Conservation (phyloP, 768 basidiomycete species). For the Scleroderma citrinum region DNA sequence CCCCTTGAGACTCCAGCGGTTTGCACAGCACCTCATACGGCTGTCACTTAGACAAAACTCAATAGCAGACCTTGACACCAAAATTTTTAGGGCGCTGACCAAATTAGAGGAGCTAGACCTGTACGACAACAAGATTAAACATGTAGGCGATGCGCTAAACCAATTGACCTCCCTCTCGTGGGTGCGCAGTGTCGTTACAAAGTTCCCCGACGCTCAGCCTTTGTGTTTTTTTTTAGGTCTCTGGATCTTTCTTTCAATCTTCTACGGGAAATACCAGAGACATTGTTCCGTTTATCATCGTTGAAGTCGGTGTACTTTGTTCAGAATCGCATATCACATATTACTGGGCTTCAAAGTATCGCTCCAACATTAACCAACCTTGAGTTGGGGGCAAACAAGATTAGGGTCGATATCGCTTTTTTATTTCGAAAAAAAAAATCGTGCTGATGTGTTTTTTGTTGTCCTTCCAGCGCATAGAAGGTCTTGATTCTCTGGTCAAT, state of each 20-base stretch:
- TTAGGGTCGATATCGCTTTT: slow-evolving; percentile 52
- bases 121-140: slow-evolving; percentile 93
- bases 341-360: slow-evolving; percentile 56
- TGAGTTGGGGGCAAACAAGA: slow-evolving; percentile 90
- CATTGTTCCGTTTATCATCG: slow-evolving; percentile 48
- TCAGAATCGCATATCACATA: slow-evolving; percentile 88
- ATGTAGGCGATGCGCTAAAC: slow-evolving; percentile 60
- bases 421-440: not conserved
- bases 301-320: slow-evolving; percentile 87
- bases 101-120: slow-evolving; percentile 86
- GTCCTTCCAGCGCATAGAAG: slow-evolving; percentile 73
- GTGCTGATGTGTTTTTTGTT: not conserved
- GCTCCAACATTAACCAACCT: slow-evolving; percentile 65
- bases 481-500: slow-evolving; percentile 70
- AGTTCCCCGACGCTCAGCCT: not conserved
- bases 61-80: slow-evolving; percentile 65
- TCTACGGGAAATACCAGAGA: slow-evolving; percentile 62
- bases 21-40: slow-evolving; percentile 59
- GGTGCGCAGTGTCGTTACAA: slow-evolving; percentile 17
- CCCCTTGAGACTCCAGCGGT: slow-evolving; percentile 66
- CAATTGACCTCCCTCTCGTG: slow-evolving; percentile 51
- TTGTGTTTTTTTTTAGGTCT: slow-evolving; percentile 40
- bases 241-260: slow-evolving; percentile 97
- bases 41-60: slow-evolving; percentile 87
- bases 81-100: slow-evolving; percentile 58